These are phyloP conservation scores for Cladosporium sp. DNA, from an alignment of 2,329 filamentous ascomycete genomes.

Conservation along the genomic window DNA sequence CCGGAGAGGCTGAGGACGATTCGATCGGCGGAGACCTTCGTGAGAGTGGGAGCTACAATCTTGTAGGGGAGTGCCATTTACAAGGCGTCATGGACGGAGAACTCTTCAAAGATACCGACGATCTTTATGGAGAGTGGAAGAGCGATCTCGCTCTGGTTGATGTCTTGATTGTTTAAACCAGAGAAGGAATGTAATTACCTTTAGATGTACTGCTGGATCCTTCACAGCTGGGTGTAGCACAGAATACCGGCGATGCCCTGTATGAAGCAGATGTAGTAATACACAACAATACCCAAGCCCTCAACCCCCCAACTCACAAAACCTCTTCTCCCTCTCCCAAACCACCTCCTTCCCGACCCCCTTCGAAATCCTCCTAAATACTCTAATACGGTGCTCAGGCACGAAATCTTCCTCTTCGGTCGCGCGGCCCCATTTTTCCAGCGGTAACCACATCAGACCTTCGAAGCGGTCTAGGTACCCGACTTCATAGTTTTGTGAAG, in stretches of 20 bases:
- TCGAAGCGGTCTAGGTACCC: conserved; percentile 51
- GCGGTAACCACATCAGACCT: conserved; percentile 39
- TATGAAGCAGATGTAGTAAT: too few species aligned
- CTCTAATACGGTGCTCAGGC: conserved; percentile 50
- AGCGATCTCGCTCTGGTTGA: not conserved
- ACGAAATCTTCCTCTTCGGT: conserved; percentile 54
- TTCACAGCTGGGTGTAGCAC: too few species aligned
- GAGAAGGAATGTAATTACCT: not conserved
- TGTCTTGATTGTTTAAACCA: conserved; percentile 1
- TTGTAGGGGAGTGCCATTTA: conserved; percentile 11
- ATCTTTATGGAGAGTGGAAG: conserved; percentile 1
- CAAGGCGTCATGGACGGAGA: conserved; percentile 13
- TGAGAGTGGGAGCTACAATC: not conserved
- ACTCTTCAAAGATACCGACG: conserved; percentile 1
- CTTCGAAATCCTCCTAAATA: conserved; percentile 40
- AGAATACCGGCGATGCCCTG: too few species aligned
- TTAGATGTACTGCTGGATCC: too few species aligned
- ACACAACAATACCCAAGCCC: too few species aligned
- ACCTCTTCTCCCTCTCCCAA: conserved; percentile 42
- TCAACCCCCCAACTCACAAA: conserved; percentile 1
- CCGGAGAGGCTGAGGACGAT: not conserved
- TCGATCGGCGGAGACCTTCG: not conserved
- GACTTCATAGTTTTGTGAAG: conserved; percentile 44
- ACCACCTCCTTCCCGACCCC: conserved; percentile 34
- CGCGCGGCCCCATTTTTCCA: conserved; percentile 47